A percentile compares a stretch with the other conserved stretches of the same genome.
Evolutionary conservation across 78 protist species (phyloP).

Genomic region (Anaeramoeba flamelloides): DNA sequence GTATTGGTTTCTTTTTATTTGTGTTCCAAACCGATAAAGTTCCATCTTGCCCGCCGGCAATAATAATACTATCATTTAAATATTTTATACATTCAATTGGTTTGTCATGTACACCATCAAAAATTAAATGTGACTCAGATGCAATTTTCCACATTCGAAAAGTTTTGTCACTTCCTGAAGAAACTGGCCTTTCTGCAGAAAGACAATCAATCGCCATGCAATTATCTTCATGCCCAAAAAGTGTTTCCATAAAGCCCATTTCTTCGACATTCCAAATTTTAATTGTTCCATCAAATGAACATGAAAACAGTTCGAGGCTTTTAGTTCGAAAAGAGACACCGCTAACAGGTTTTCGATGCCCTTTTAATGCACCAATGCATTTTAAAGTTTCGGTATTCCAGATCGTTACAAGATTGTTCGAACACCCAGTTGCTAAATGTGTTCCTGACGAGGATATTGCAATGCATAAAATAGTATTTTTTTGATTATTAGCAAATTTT

Average conservation of each 20-base stretch:
- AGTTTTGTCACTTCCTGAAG: conserved; percentile 35
- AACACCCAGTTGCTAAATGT: conserved; percentile 44
- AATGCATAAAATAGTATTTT: conserved; percentile 43
- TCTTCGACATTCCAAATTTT: conserved; percentile 53
- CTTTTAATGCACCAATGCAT: conserved; percentile 23
- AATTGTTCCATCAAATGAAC: conserved; percentile 49
- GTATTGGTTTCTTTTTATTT: conserved; percentile 3
- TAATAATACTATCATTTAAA: background rate
- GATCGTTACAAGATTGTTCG: conserved; percentile 30
- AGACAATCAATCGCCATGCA: conserved; percentile 41
- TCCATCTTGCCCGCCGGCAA: background rate
- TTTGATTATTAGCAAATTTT: no score
- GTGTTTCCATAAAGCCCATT: conserved; percentile 59
- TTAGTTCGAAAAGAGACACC: conserved; percentile 44
- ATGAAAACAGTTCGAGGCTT: conserved; percentile 39
- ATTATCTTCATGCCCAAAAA: conserved; percentile 45
- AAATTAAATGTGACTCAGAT: conserved; percentile 54
- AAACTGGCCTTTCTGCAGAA: conserved; percentile 20
- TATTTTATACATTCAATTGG: background rate
- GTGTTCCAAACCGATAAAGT: conserved; percentile 11
- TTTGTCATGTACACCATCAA: conserved; percentile 27
- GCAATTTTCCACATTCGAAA: conserved; percentile 56
- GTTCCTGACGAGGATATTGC: conserved; percentile 45
- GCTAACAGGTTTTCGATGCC: background rate
- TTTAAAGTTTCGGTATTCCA: conserved; percentile 19